Base-by-base conservation (phyloP, 75 land plant species). In the Pinus taeda region DNA sequence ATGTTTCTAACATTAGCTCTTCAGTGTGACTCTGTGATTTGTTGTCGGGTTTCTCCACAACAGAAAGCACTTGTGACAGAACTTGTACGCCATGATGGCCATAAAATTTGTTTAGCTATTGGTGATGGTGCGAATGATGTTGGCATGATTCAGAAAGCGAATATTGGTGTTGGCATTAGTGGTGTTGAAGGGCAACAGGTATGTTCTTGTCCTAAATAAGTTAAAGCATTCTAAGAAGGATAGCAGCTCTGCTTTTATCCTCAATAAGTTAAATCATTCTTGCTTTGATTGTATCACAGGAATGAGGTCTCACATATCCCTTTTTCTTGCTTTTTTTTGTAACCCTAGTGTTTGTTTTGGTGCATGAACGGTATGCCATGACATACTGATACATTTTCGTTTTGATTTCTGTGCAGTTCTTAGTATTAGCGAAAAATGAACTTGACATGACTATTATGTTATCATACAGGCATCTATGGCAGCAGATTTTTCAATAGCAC, bases 71-170 rank as follows among this genome's bases (percentile, higher is more conserved):
- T 57, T 9, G 80, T 86, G 3, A 80, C 87, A 24, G 74, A 81
- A 57, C 83, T 86, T 26, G 88, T 86, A 22, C 71, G 71, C n/a
- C 62, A 78, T 21, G 77, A 80, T 3, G 87, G 88, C 21, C 78
- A 81, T 59, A 76, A 84, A 37, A 78, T 84, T 45, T 88, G 86
- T 20, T 76, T 86, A 70, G 80, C 81, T 29, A 91, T 95, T 61
- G 98, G 98, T 57, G 98, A 95, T 88, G 98, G 98, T 75, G 98
- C 98, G 70, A 95, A 95, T 81, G 98, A 95, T 82, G 98, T 95
- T 74, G 98, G 98, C 45, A 95, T 95, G 98, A 95, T 95, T 77
- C 95, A 95, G 76, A 86, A 78, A 76, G 88, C 86, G 4, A 83
- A 86, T 56, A 86, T 86, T 61, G 88, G 88, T 67, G 86, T 86